phyloP scores from a whole-genome alignment of 768 basidiomycete genomes.

The Sarcodon aspratus region DNA sequence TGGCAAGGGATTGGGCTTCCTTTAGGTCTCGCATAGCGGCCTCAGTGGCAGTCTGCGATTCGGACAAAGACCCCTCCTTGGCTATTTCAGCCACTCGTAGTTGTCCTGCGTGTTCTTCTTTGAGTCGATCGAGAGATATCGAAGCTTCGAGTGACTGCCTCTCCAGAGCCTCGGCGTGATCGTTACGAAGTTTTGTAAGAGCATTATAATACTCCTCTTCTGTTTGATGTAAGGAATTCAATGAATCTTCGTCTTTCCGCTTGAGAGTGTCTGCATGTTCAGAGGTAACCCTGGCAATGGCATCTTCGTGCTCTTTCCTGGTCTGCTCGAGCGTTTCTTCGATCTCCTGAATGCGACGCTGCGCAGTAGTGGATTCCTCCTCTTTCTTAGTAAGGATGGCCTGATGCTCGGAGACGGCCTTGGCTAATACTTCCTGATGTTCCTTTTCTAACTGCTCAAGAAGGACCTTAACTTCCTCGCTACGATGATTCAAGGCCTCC shows the following conservation, averaged over 20 bases:
- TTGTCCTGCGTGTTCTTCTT: conserved; percentile 66
- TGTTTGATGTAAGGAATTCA: conserved; percentile 48
- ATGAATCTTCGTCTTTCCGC: conserved; percentile 48
- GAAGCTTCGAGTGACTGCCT: conserved; percentile 48
- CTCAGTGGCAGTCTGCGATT: conserved; percentile 59
- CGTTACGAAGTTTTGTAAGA: conserved; percentile 61
- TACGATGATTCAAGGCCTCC: conserved; percentile 33
- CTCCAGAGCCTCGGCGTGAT: conserved; percentile 58
- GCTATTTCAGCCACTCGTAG: conserved; percentile 67
- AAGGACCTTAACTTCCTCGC: conserved; percentile 40
- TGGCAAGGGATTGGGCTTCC: conserved; percentile 58
- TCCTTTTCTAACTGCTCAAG: conserved; percentile 41
- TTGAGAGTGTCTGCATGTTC: conserved; percentile 49
- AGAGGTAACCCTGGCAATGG: conserved; percentile 31
- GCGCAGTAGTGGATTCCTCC: conserved; percentile 43
- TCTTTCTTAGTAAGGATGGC: conserved; percentile 44
- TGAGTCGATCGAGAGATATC: conserved; percentile 55
- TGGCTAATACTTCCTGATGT: conserved; percentile 39
- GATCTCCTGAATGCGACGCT: conserved; percentile 39
- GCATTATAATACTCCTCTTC: conserved; percentile 79
- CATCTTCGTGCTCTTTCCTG: conserved; percentile 42
- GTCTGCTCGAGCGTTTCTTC: conserved; percentile 34
- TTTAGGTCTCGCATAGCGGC: conserved; percentile 53
- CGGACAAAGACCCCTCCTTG: conserved; percentile 61
- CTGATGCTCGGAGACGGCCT: conserved; percentile 39